Evolutionary conservation across 2,329 filamentous ascomycete species (phyloP), one percentile per base, ranked within the genome.

Genomic region (Fusarium lyarnte): DNA sequence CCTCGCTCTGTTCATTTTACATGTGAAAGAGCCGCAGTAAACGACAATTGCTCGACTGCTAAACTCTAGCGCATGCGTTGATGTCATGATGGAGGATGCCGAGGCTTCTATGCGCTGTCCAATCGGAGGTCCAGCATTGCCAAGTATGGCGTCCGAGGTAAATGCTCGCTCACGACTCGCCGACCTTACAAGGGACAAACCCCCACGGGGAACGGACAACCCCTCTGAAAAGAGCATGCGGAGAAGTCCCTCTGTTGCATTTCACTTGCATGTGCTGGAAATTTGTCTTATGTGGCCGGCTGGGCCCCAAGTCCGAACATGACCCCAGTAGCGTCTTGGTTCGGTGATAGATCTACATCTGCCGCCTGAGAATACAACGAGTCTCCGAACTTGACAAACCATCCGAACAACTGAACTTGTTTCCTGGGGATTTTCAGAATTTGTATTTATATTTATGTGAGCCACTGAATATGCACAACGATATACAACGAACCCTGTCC

Each of bases 51-150:
- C 43, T 29, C 25, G 19, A n/a, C 51, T 31, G 14, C n/a, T 42
- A 27, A 35, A 33, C 39, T 58, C 57, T 70, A 70, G 60, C 49
- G 67, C 63, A 61, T 49, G 35, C 61, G 31, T 72, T 76, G 71
- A 76, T 76, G 74, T 76, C 74, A 77, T 77, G 70, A 66, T 77
- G 75, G 72, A 42, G 45, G 73, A 70, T 76, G 75, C 75, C 75
- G 75, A 77, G 75, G 71, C 49, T 69, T 65, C 36, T 42, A 7
- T 23, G 33, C 14, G 38, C 45, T 23, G 49, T 36, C 75, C 75
- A 77, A 77, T 77, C 72, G 63, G 47, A 74, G 46, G 31, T 23
- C 38, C 25, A 77, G 58, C 51, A 77, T 77, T 77, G 75, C 69
- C 66, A 77, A 77, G 58, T 60, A 49, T 23, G 21, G 53, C 23